Percentiles rank a stretch among this genome's conserved stretches.
phyloP scores from a whole-genome alignment of 306 rosid genomes.

The Corylus avellana region DNA sequence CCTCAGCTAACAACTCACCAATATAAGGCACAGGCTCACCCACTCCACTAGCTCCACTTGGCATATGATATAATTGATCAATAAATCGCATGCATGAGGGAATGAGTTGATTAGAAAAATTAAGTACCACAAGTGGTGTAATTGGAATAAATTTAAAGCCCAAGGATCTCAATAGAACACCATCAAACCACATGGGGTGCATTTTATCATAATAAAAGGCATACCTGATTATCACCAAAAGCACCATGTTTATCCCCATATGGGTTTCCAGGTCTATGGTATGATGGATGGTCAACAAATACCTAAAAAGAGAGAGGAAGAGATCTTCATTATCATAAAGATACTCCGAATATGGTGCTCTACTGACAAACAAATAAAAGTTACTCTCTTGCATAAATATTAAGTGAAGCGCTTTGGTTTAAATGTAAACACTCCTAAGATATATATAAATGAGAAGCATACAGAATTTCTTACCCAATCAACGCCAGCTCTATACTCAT shows the following conservation, averaged over 20 bases:
- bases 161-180: neutral
- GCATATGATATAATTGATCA: neutral
- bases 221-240: conserved; percentile 85
- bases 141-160: neutral
- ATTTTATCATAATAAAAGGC: conserved; percentile 17
- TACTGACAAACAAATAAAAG: neutral
- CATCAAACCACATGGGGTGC: neutral
- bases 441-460: conserved; percentile 9
- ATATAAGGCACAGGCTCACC: neutral
- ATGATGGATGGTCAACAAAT: conserved; percentile 82
- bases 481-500: conserved; percentile 73
- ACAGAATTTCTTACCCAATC: conserved; percentile 66
- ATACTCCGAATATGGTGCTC: neutral
- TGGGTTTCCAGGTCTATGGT: conserved; percentile 81
- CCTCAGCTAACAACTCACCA: neutral
- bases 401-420: neutral
- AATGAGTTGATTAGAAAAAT: neutral
- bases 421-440: conserved; percentile 5
- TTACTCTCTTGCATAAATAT: neutral
- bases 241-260: conserved; percentile 75
- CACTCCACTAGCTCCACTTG: too few species aligned
- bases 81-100: neutral
- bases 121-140: neutral
- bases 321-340: conserved; percentile 15
- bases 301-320: conserved; percentile 47